These are phyloP conservation scores for Basidioascus undulatus DNA, from an alignment of 768 basidiomycete species.

Conservation along the genomic window DNA sequence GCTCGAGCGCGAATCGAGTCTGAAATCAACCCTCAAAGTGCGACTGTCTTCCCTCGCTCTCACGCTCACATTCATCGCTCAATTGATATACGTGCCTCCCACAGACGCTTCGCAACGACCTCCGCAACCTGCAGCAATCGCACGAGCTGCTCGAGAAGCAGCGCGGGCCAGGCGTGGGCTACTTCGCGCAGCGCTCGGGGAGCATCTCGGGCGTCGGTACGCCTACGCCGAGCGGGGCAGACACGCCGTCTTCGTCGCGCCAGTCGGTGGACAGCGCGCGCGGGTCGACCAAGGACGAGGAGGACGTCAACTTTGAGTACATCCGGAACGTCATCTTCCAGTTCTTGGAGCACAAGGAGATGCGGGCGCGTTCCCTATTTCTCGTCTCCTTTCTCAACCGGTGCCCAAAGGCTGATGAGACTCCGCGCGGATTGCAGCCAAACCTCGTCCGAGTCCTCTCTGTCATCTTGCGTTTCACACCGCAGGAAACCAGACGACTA, in stretches of 20 bases:
- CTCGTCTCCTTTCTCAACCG: neutral
- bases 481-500: slow-evolving; percentile 71
- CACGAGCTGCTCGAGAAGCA: slow-evolving; percentile 71
- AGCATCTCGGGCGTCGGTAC: neutral
- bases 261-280: neutral
- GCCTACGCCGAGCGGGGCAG: slow-evolving; percentile 7
- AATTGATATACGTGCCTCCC: too few species aligned
- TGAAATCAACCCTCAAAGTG: too few species aligned
- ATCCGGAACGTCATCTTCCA: slow-evolving; percentile 86
- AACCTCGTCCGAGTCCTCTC: slow-evolving; percentile 77
- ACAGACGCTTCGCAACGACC: slow-evolving; percentile 72
- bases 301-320: slow-evolving; percentile 89
- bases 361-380: slow-evolving; percentile 44
- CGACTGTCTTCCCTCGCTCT: too few species aligned
- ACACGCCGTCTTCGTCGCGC: neutral
- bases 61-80: too few species aligned
- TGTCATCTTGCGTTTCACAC: slow-evolving; percentile 80
- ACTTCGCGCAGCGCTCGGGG: too few species aligned
- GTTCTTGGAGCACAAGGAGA: slow-evolving; percentile 94
- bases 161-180: slow-evolving; percentile 80
- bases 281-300: slow-evolving; percentile 28
- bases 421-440: slow-evolving; percentile 27
- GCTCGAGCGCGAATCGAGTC: too few species aligned
- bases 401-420: too few species aligned
- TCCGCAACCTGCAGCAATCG: slow-evolving; percentile 86